Evolutionary conservation across 179 eudicot species (phyloP), one percentile per base, ranked within the genome.

Genomic region (Gypsophila paniculata): DNA sequence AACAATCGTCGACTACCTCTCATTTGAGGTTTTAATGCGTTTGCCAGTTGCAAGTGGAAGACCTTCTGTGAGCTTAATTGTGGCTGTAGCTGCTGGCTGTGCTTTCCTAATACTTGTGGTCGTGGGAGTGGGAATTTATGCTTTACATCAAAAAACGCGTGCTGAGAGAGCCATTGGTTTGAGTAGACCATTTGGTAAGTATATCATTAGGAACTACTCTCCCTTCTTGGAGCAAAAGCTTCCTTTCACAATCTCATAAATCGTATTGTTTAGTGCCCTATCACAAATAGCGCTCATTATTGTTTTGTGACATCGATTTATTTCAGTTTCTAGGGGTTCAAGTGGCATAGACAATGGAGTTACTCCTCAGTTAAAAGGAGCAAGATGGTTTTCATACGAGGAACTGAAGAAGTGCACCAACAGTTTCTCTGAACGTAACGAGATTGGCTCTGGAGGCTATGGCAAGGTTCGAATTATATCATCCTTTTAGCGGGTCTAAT

Each of bases 331-430:
- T 9, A 91, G 98, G 98, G 90, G 80, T 73, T 81, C 95, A 57
- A 85, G 89, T 70, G 87, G 87, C 62, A 86, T 82, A 74, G 97
- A 91, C 46, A 87, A 85, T 73, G 93, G 96, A 51, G 90, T 89
- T 72, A 90, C 87, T 62, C 98, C 93, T 61, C 95, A 93, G 81
- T 71, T 93, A 61, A 91, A 93, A 80, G 98, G 98, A 22, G 95
- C 98, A 12, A 85, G 96, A 82, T 91, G 98, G 95, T 93, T 93
- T 80, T 83, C 98, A n/a, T 93, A 86, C 49, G 98, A 89, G 42
- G 98, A 93, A 74, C 86, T 93, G 36, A 93, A 83, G 79, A 93
- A 91, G 75, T 80, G 85, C 83, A 91, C 95, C 26, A 82, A 79
- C 72, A 80, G 80, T 81, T 93, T 93, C 81, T 85, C 90, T 1